phyloP scores from a whole-genome alignment of 2,329 filamentous ascomycete species.

The Fusarium floridanum region DNA sequence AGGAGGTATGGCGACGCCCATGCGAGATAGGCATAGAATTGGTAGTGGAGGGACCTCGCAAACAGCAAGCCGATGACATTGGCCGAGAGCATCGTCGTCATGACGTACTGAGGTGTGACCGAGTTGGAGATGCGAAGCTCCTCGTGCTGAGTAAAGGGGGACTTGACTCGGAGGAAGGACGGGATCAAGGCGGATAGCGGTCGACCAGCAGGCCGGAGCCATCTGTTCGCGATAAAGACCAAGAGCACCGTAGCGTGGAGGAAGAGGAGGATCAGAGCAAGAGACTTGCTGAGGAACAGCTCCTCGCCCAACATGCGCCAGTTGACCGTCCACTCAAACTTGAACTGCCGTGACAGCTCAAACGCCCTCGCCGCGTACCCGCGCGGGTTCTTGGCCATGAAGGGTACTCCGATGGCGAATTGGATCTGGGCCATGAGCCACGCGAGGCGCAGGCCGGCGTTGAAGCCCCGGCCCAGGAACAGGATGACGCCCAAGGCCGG shows the following conservation, averaged over 20 bases:
- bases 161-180: conserved; percentile 57
- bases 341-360: conserved; percentile 89
- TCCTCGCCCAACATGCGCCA: conserved; percentile 95
- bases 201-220: conserved; percentile 77
- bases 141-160: conserved; percentile 63
- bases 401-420: conserved; percentile 75
- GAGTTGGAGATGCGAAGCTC: conserved; percentile 68
- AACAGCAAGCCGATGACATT: conserved; percentile 86
- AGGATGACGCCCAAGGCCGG: conserved; percentile 84
- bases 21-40: conserved; percentile 92
- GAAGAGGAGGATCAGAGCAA: conserved; percentile 75
- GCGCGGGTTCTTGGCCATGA: conserved; percentile 72
- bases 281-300: conserved; percentile 76
- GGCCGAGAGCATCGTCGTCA: conserved; percentile 81
- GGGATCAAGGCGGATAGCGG: conserved; percentile 66
- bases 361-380: conserved; percentile 89
- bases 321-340: conserved; percentile 99
- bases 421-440: conserved; percentile 84
- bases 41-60: conserved; percentile 91
- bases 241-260: conserved; percentile 75
- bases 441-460: conserved; percentile 74
- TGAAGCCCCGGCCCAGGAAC: conserved; percentile 78
- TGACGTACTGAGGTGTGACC: conserved; percentile 78
- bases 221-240: conserved; percentile 75
- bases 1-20: conserved; percentile 91